These are phyloP conservation scores for Chimonanthus praecox DNA, from an alignment of 164 flowering plant species.

Conservation along the genomic window DNA sequence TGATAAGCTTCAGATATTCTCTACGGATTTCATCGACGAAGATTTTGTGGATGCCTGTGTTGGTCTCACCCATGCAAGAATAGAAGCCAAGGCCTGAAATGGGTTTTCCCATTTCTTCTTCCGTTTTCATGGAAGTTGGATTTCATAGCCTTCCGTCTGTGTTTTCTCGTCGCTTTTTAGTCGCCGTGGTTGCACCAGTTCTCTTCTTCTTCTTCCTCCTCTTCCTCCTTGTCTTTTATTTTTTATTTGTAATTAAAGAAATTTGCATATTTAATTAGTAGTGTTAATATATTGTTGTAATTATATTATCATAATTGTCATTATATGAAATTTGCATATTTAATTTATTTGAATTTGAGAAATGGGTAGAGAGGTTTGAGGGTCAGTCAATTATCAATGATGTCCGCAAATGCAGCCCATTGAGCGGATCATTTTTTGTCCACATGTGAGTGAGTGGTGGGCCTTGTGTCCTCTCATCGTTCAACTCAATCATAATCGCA, in stretches of 20 bases:
- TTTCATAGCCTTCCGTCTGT: not conserved
- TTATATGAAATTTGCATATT: too few relatives aligned
- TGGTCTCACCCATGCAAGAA: conserved; percentile 64
- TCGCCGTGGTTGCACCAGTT: not conserved
- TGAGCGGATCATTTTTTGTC: too few relatives aligned
- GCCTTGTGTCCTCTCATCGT: too few relatives aligned
- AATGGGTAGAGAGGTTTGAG: too few relatives aligned
- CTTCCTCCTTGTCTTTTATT: not conserved
- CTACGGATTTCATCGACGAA: conserved; percentile 78
- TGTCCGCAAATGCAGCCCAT: too few relatives aligned
- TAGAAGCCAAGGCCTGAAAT: conserved; percentile 59
- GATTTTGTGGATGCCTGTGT: conserved; percentile 92
- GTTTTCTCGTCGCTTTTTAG: not conserved
- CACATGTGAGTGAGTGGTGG: too few relatives aligned
- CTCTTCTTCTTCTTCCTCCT: not conserved
- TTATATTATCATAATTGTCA: too few relatives aligned
- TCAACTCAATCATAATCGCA: too few relatives aligned
- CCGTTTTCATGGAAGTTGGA: not conserved
- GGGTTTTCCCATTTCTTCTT: not conserved
- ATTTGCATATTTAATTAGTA: not conserved
- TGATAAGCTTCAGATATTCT: conserved; percentile 74
- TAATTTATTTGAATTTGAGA: too few relatives aligned
- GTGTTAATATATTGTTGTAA: too few relatives aligned
- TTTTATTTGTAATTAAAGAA: not conserved
- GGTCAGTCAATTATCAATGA: too few relatives aligned